These are phyloP conservation scores for Elsinoe necatrix DNA, from an alignment of 2,329 filamentous ascomycete genomes.

Conservation along the genomic window DNA sequence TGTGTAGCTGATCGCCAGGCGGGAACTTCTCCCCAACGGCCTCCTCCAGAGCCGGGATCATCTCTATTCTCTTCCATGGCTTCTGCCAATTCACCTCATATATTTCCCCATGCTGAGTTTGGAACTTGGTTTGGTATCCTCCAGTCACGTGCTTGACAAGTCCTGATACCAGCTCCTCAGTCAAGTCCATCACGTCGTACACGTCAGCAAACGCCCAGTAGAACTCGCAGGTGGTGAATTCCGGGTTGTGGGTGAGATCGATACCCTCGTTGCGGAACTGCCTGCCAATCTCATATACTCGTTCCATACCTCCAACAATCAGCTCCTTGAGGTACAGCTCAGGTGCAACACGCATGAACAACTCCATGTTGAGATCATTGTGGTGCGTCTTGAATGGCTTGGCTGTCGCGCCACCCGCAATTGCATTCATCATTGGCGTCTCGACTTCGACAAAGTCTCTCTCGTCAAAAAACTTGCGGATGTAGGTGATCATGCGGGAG, in stretches of 20 bases:
- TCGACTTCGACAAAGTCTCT: constrained; percentile 89
- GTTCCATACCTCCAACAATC: constrained; percentile 86
- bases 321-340: constrained; percentile 96
- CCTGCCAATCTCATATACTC: constrained; percentile 90
- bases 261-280: constrained; percentile 93
- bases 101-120: constrained; percentile 74
- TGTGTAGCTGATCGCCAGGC: constrained; percentile 79
- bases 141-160: constrained; percentile 86
- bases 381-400: constrained; percentile 93
- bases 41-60: constrained; percentile 90
- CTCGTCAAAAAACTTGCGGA: constrained; percentile 80
- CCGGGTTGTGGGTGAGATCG: constrained; percentile 91
- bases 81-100: constrained; percentile 94
- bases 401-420: constrained; percentile 90
- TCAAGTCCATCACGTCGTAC: constrained; percentile 82
- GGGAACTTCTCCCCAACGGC: constrained; percentile 91
- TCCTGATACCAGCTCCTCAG: constrained; percentile 84
- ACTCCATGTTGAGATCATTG: constrained; percentile 89
- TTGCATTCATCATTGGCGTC: constrained; percentile 95
- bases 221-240: constrained; percentile 97
- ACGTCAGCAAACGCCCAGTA: constrained; percentile 83
- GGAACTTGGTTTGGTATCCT: constrained; percentile 74
- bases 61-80: constrained; percentile 88
- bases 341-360: constrained; percentile 90
- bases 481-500: constrained; percentile 78